Percentiles rank a stretch among this genome's conserved stretches.
Conservation (phyloP, 495 filamentous ascomycete species). For the Oidiodendron maius region DNA sequence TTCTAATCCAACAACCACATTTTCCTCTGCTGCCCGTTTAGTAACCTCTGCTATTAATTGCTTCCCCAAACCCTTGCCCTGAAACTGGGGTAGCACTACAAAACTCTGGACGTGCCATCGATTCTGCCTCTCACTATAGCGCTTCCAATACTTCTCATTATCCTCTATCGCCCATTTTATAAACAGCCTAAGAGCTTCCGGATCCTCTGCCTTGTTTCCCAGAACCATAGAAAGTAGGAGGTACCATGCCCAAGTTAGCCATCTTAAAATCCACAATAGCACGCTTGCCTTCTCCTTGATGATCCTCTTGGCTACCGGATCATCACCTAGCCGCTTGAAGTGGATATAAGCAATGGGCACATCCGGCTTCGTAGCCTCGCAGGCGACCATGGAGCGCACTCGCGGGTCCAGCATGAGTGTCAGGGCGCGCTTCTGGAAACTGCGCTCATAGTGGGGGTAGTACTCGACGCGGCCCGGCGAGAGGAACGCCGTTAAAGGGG, state of each 20-base stretch:
- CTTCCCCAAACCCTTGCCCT: conserved; percentile 17
- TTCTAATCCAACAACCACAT: conserved; percentile 15
- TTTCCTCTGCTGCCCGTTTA: conserved; percentile 13
- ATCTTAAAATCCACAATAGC: background rate
- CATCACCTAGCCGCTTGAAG: conserved; percentile 15
- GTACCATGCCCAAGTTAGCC: background rate
- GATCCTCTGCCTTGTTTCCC: conserved; percentile 3
- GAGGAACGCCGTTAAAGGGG: conserved; percentile 6
- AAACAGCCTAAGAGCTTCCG: conserved; percentile 1
- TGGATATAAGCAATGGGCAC: conserved; percentile 11
- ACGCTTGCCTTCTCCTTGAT: background rate
- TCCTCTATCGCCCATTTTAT: background rate
- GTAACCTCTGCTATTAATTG: conserved; percentile 17
- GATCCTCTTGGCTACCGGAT: conserved; percentile 9
- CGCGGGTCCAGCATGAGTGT: conserved; percentile 7
- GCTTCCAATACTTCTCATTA: conserved; percentile 7
- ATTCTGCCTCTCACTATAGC: conserved; percentile 9
- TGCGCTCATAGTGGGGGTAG: conserved; percentile 2
- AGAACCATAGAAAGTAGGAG: background rate
- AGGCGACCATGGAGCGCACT: conserved; percentile 9
- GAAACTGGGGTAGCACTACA: conserved; percentile 13
- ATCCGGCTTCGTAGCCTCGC: background rate
- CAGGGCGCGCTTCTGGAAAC: conserved; percentile 2
- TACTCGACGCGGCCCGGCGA: conserved; percentile 8
- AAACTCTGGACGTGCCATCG: conserved; percentile 18